Base-by-base conservation (phyloP, 2,329 filamentous ascomycete genomes). In the Phoma herbarum region DNA sequence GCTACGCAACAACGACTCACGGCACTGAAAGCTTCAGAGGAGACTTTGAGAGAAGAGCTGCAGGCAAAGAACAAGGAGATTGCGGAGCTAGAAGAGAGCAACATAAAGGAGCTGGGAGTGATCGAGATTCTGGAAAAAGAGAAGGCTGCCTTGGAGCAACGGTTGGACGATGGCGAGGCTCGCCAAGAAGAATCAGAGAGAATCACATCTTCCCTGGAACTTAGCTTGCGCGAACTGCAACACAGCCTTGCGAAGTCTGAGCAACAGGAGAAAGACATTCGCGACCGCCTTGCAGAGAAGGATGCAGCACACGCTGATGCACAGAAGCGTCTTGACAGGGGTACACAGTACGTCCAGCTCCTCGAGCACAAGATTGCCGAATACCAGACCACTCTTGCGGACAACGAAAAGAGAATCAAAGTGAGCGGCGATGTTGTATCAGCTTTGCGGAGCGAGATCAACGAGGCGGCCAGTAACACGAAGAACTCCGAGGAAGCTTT, bases 61-160 rank as follows among this genome's bases (percentile, higher is more conserved):
- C 62, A 73, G 9, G 37, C 29, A 7, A 75, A 75, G 49, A 64
- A 44, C 42, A 59, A 57, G 11, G 68, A 75, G 56, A 68, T 78
- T n/a, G 57, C 59, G 8, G 48, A 65, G 14, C 60, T 77, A 26
- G 68, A 76, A 46, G 39, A 59, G 14, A 60, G 48, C 29, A 58
- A 42, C 8, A 55, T 50, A 7, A 48, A 66, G 10, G 62, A 67
- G 41, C 58, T 70, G 20, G 56, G 64, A n/a, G 59, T 57, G 6
- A 65, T 77, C 5, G 59, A 62, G 16, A 44, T 35, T 1, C 46
- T 77, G 41, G 64, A 70, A 29, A 57, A 67, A 26, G 69, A 74
- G 11, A 74, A 73, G 39, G 41, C 7, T 18, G 33, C 42, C 2
- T 52, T 76, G 12, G 63, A 71, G 45, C 56, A 68, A 16, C 53